phyloP scores from a whole-genome alignment of 495 filamentous ascomycete species.

The Glonium stellatum region DNA sequence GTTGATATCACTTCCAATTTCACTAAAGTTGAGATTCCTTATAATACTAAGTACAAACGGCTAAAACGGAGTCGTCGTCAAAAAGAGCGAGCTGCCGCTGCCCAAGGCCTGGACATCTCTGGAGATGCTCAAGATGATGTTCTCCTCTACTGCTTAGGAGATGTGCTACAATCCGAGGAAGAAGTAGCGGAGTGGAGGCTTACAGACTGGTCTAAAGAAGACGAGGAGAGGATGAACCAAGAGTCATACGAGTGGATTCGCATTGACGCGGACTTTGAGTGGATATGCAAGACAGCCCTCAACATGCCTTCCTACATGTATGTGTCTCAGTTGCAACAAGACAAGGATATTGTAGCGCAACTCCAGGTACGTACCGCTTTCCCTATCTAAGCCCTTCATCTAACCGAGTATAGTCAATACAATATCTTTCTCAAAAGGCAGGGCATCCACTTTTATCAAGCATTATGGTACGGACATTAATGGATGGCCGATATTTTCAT shows the following conservation, averaged over 20 bases:
- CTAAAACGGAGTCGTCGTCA: constrained; percentile 86
- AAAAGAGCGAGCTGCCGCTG: constrained; percentile 65
- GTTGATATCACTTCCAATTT: constrained; percentile 83
- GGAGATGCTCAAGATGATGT: constrained; percentile 74
- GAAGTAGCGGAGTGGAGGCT: constrained; percentile 80
- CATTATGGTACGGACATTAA: constrained; percentile 76
- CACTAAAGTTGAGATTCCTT: constrained; percentile 85
- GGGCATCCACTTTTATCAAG: constrained; percentile 72
- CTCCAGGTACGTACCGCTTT: constrained; percentile 54
- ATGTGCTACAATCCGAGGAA: constrained; percentile 75
- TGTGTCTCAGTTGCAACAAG: constrained; percentile 92
- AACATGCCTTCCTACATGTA: constrained; percentile 90
- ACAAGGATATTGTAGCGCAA: constrained; percentile 92
- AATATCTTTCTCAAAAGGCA: constrained; percentile 52
- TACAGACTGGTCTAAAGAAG: constrained; percentile 77
- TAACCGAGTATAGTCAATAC: constrained; percentile 41
- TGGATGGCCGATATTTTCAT: constrained; percentile 89
- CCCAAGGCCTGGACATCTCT: constrained; percentile 51
- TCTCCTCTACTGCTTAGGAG: constrained; percentile 84
- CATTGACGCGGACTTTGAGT: constrained; percentile 97
- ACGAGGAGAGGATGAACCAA: constrained; percentile 82
- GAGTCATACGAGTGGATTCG: constrained; percentile 99
- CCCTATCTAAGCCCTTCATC: not conserved
- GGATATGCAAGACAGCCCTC: constrained; percentile 75
- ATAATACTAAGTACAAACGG: constrained; percentile 98